Percentiles rank a stretch among this genome's conserved stretches.
phyloP scores from a whole-genome alignment of 2,329 filamentous ascomycete genomes.

The Triangularia setosa region DNA sequence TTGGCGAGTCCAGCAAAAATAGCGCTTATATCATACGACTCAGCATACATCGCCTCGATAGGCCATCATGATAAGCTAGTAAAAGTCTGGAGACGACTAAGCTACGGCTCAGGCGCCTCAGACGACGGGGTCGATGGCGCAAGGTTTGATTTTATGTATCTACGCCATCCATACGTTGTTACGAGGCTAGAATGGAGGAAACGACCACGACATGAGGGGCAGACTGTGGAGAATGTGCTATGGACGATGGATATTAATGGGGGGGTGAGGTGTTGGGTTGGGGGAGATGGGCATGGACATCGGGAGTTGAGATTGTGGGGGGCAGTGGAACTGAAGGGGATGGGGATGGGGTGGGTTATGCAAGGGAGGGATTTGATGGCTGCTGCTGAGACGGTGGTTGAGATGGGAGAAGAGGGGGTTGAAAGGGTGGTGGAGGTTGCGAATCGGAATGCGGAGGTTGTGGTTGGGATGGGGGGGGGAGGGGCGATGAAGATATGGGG shows the following conservation, averaged over 20 bases:
- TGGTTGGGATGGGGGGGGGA: constrained; percentile 75
- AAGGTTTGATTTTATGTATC: constrained; percentile 85
- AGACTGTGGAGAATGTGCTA: constrained; percentile 78
- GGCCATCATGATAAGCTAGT: constrained; percentile 76
- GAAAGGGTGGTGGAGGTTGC: constrained; percentile 75
- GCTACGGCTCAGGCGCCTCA: constrained; percentile 46
- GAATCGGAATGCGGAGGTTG: constrained; percentile 81
- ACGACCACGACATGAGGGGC: constrained; percentile 69
- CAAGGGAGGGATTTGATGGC: constrained; percentile 75
- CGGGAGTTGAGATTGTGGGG: constrained; percentile 77
- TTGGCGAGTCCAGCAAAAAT: constrained; percentile 71
- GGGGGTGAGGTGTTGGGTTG: constrained; percentile 77
- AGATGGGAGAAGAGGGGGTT: constrained; percentile 51
- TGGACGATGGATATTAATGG: constrained; percentile 86
- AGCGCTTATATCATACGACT: constrained; percentile 80
- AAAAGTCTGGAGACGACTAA: constrained; percentile 88
- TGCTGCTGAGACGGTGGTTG: constrained; percentile 72
- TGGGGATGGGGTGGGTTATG: constrained; percentile 69
- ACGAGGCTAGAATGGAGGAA: constrained; percentile 78
- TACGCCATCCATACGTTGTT: constrained; percentile 78
- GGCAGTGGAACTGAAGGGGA: constrained; percentile 65
- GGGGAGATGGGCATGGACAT: constrained; percentile 65
- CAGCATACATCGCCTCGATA: constrained; percentile 77
- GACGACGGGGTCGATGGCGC: constrained; percentile 65
- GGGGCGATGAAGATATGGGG: constrained; percentile 92